Evolutionary conservation across 768 basidiomycete genomes (phyloP), one percentile per base, ranked within the genome.

Genomic region (Hortiboletus campestris): DNA sequence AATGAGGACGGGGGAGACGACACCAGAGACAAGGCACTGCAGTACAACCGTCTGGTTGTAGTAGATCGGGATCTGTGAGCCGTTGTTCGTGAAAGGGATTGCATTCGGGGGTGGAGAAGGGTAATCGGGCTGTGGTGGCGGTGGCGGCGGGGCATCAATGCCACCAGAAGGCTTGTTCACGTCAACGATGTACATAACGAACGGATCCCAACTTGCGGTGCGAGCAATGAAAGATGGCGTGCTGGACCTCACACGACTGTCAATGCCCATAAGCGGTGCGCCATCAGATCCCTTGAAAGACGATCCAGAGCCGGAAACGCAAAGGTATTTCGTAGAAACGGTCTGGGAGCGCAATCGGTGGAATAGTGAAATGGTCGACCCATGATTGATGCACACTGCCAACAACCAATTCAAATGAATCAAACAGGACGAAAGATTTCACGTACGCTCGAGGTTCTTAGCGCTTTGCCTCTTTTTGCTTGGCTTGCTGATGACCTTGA

Each of bases 401-500:
- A 55, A 49, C n/a, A 43, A 49, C 45, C 32, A 53, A 28, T 57
- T 53, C 49, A 60, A 52, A 53, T 58, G 22, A 60, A 54, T 55
- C 42, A 56, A 53, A 56, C 31, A 53, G 53, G 55, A 46, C 42
- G 43, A 51, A 22, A 46, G 49, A 51, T 31, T 19, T 49, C 34
- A 81, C 94, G 77, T 69, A 95, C 94, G 75, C 71, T 97, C 91
- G 17, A 93, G 81, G 64, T 92, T 94, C 80, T 96, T 96, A 44
- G 89, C 91, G 67, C 88, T 92, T 72, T 93, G 89, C 63, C 93
- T 82, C 81, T 97, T 97, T 80, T 98, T 97, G 76, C 91, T 93
- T 5, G 96, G 96, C 72, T 98, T 98, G 75, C 90, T 93, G 75
- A 98, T 98, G 66, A 98, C 92, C 72, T 94, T 95, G 79, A 98